phyloP scores from a whole-genome alignment of 371 early-diverging fungal genomes.

The Mucor ambiguus region DNA sequence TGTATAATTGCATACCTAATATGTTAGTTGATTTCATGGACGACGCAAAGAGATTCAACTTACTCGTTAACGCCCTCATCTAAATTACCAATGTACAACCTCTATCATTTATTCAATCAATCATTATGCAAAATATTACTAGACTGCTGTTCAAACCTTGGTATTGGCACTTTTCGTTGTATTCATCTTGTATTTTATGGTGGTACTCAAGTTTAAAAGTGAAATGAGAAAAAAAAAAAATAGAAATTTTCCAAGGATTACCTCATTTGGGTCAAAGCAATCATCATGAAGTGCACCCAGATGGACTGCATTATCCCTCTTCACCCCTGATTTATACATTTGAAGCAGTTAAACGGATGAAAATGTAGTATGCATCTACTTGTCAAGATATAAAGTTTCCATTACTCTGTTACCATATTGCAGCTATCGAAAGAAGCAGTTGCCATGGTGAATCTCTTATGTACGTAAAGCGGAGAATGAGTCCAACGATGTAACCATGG shows the following conservation, averaged over 20 bases:
- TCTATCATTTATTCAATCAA: constrained; percentile 13
- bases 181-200: neutral
- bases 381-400: neutral
- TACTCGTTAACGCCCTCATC: constrained; percentile 66
- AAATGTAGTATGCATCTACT: neutral
- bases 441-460: neutral
- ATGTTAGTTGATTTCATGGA: neutral
- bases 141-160: neutral
- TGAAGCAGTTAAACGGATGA: neutral
- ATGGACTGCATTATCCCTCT: neutral
- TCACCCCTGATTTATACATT: neutral
- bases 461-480: neutral
- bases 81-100: constrained; percentile 66
- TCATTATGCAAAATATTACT: neutral
- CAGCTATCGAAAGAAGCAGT: neutral
- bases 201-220: neutral
- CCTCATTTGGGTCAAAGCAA: neutral
- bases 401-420: neutral
- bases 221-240: neutral
- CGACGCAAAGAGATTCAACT: constrained; percentile 4
- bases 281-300: neutral
- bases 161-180: neutral
- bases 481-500: neutral
- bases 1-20: constrained; percentile 61
- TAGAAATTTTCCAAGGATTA: neutral